Percentiles rank a stretch among this genome's conserved stretches.
phyloP scores from a whole-genome alignment of 352 stramenopile species.

The Pythium utonaiense region DNA sequence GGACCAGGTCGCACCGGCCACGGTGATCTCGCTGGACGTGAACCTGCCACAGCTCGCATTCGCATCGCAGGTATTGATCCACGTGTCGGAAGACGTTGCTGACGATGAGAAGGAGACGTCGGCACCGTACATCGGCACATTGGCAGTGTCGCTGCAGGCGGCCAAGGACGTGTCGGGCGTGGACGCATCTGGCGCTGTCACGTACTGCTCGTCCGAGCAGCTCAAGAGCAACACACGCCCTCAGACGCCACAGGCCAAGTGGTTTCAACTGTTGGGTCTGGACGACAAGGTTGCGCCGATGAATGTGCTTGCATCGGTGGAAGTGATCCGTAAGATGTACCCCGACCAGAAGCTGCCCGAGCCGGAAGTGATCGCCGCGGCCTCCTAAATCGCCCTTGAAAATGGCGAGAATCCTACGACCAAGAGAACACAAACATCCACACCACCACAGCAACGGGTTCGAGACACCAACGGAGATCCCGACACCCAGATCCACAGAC shows the following conservation, averaged over 20 bases:
- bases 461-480: too few species aligned
- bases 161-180: conserved; percentile 11
- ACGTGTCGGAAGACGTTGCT: conserved; percentile 40
- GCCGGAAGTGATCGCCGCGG: conserved; percentile 21
- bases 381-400: neutral
- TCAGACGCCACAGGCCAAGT: conserved; percentile 37
- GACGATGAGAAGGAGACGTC: conserved; percentile 20
- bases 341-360: conserved; percentile 52
- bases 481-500: neutral
- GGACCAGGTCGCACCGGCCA: conserved; percentile 38
- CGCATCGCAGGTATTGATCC: conserved; percentile 58
- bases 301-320: conserved; percentile 50
- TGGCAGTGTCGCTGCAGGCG: conserved; percentile 19
- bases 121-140: conserved; percentile 45
- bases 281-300: conserved; percentile 33
- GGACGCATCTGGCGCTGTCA: conserved; percentile 24
- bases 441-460: neutral
- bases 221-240: conserved; percentile 50
- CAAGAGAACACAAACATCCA: neutral
- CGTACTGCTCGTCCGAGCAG: conserved; percentile 41
- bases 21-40: conserved; percentile 62
- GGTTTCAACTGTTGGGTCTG: conserved; percentile 49
- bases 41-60: conserved; percentile 55
- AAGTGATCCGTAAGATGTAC: conserved; percentile 58
- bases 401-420: neutral